These are phyloP conservation scores for Aspergillus ustus DNA, from an alignment of 2,329 filamentous ascomycete species.

Conservation along the genomic window DNA sequence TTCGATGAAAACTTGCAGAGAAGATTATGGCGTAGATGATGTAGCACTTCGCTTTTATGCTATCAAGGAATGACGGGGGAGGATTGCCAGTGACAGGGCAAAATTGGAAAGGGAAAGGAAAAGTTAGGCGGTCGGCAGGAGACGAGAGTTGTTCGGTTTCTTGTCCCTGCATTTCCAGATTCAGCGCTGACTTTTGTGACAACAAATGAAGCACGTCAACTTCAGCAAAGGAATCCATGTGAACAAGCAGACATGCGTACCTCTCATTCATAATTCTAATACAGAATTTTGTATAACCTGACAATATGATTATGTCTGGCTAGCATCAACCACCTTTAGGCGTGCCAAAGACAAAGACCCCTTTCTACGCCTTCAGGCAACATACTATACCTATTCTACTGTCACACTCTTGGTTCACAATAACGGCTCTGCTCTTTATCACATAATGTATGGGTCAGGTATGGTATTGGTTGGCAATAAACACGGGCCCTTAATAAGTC, in stretches of 20 bases:
- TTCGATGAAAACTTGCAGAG: not conserved
- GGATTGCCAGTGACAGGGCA: not conserved
- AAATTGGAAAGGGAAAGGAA: slow-evolving; percentile 11
- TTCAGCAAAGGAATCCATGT: not conserved
- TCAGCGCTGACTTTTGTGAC: not conserved
- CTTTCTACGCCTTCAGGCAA: not conserved
- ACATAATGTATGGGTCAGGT: not conserved
- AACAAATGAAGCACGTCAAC: not conserved
- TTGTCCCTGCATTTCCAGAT: not conserved
- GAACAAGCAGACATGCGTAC: not conserved
- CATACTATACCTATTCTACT: not conserved
- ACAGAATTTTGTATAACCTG: not conserved
- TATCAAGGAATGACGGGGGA: slow-evolving; percentile 1
- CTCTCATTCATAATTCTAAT: not conserved
- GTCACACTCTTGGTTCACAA: not conserved
- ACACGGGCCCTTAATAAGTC: not conserved
- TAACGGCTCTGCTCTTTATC: not conserved
- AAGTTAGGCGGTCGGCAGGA: slow-evolving; percentile 12
- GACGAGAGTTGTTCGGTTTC: slow-evolving; percentile 5
- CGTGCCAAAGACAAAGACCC: not conserved
- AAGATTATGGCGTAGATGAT: not conserved
- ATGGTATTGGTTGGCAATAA: not conserved
- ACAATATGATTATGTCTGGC: not conserved
- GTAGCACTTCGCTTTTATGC: not conserved
- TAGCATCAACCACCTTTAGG: not conserved